Conservation (phyloP, 2,329 filamentous ascomycete species). For the Penicillium palitans region DNA sequence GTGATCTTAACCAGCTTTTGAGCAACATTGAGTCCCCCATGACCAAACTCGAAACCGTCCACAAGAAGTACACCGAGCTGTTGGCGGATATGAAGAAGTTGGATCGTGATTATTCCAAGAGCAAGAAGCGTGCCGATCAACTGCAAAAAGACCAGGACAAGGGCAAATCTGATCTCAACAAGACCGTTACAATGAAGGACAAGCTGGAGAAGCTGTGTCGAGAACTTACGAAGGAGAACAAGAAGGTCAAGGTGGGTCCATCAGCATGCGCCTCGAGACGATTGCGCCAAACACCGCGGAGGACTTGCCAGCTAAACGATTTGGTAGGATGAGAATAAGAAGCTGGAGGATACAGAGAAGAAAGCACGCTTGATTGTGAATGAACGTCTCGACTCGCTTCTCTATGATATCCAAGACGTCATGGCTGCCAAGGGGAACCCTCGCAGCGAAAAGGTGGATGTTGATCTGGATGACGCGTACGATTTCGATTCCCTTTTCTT, state of each 20-base stretch:
- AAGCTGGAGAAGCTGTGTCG: constrained; percentile 95
- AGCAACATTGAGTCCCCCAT: constrained; percentile 86
- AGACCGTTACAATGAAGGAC: constrained; percentile 87
- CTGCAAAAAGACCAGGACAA: constrained; percentile 96
- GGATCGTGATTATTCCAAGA: constrained; percentile 91
- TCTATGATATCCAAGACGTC: constrained; percentile 83
- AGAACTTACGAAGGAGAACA: constrained; percentile 94
- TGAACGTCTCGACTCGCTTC: constrained; percentile 74
- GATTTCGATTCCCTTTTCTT: constrained; percentile 36
- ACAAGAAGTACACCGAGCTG: constrained; percentile 87
- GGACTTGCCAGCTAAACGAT: constrained; percentile 6
- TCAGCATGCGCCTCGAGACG: not conserved
- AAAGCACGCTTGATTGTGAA: constrained; percentile 81
- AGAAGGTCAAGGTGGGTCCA: constrained; percentile 82
- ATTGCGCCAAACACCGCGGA: constrained; percentile 2
- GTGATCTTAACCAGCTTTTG: constrained; percentile 83
- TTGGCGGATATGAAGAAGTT: constrained; percentile 93
- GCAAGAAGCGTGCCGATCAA: constrained; percentile 91
- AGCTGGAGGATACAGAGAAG: constrained; percentile 81
- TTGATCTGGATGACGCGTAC: constrained; percentile 87
- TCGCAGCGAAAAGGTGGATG: constrained; percentile 75
- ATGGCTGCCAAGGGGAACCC: constrained; percentile 84
- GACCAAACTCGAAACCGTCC: constrained; percentile 85
- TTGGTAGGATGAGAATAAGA: constrained; percentile 83
- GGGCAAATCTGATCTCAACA: constrained; percentile 81